Evolutionary conservation across 2,329 filamentous ascomycete species (phyloP).

Genomic region (Diaporthe ampelina): DNA sequence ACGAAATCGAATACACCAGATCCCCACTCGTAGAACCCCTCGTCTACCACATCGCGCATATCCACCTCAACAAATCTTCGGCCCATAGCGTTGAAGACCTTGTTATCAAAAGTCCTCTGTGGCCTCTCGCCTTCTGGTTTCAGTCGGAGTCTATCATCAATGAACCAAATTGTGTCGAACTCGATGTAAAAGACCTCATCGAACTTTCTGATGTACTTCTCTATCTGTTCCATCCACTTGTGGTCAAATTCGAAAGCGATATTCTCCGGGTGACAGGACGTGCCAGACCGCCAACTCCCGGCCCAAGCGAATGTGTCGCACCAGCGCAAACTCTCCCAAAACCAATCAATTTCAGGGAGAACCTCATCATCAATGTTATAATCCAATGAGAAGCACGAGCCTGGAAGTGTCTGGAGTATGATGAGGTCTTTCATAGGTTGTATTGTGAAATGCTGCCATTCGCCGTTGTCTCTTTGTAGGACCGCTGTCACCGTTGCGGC

Average conservation of each 20-base stretch:
- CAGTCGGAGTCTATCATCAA: not conserved
- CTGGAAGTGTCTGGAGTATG: not conserved
- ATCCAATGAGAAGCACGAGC: not conserved
- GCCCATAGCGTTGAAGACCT: conserved; percentile 8
- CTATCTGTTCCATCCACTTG: not conserved
- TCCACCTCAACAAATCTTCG: not conserved
- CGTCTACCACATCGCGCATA: not conserved
- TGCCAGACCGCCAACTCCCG: not conserved
- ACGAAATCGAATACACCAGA: not conserved
- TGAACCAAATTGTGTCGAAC: not conserved
- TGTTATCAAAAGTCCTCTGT: not conserved
- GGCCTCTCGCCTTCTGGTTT: not conserved
- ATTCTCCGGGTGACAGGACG: not conserved
- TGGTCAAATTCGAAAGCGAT: not conserved
- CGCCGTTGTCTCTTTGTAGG: not conserved
- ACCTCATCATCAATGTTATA: not conserved
- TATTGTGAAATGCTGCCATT: conserved; percentile 3
- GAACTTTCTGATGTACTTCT: not conserved
- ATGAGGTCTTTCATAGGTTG: not conserved
- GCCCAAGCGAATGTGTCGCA: not conserved
- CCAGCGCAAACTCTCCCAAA: not conserved
- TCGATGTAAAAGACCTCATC: not conserved
- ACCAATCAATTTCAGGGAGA: not conserved
- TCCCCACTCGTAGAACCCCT: not conserved
- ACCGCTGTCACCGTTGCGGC: not conserved